phyloP scores from a whole-genome alignment of 257 asterid species.

The Buddleja alternifolia region DNA sequence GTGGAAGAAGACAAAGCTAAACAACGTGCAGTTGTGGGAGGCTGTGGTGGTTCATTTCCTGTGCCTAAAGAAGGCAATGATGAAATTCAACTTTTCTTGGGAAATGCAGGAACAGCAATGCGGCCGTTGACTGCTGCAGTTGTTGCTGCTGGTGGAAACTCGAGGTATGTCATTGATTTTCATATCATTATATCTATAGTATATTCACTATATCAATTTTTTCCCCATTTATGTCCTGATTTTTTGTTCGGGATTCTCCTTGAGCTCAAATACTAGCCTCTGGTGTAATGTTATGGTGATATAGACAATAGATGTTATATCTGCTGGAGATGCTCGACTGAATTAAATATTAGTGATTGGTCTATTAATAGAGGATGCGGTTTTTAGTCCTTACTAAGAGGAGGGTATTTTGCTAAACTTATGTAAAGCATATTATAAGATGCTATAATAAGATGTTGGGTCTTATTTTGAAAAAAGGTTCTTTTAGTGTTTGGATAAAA shows the following conservation, averaged over 20 bases:
- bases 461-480: too few species aligned
- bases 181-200: slow-evolving; percentile 7
- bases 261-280: slow-evolving; percentile 11
- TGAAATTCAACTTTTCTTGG: slow-evolving; percentile 91
- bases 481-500: too few species aligned
- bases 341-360: slow-evolving; percentile 14
- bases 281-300: background rate
- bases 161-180: slow-evolving; percentile 54
- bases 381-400: slow-evolving; percentile 16
- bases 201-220: background rate
- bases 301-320: background rate
- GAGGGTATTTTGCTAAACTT: too few species aligned
- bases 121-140: slow-evolving; percentile 98
- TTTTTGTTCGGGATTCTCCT: background rate
- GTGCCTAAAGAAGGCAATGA: slow-evolving; percentile 69
- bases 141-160: slow-evolving; percentile 88
- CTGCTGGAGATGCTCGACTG: slow-evolving; percentile 8
- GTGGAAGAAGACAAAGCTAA: slow-evolving; percentile 76
- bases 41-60: slow-evolving; percentile 87
- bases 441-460: too few species aligned
- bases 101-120: slow-evolving; percentile 99
- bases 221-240: background rate
- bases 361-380: slow-evolving; percentile 3
- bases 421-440: too few species aligned
- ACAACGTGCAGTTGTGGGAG: slow-evolving; percentile 83